Conservation (phyloP, 352 stramenopile species). For the Globisporangium cederbergense region DNA sequence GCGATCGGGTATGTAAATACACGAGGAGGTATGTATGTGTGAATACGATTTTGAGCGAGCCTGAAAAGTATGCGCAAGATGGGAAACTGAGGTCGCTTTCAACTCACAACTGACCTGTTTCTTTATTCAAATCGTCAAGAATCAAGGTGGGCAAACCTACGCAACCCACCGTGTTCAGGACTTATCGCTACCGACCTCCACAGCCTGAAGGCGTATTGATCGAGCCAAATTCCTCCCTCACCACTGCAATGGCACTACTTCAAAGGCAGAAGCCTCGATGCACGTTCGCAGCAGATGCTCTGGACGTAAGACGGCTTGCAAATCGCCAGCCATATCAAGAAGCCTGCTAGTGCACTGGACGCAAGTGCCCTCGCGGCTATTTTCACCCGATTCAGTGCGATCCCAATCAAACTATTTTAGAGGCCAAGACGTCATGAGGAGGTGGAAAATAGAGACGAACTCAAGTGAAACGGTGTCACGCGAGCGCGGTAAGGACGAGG, state of each 20-base stretch:
- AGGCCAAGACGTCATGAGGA: neutral
- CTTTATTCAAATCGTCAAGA: neutral
- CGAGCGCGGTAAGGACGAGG: neutral
- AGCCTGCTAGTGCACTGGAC: too few species aligned
- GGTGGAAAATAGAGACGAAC: neutral
- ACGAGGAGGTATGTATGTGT: neutral
- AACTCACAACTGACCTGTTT: too few species aligned
- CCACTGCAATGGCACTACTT: neutral
- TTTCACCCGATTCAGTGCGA: neutral
- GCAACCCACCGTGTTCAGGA: too few species aligned
- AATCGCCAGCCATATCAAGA: neutral
- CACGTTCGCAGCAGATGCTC: too few species aligned
- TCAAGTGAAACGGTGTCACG: conserved; percentile 2
- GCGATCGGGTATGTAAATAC: neutral
- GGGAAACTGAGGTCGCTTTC: too few species aligned
- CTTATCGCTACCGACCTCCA: too few species aligned
- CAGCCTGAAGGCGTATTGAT: too few species aligned
- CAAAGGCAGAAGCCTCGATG: neutral
- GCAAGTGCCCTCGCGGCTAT: neutral
- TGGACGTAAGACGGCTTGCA: neutral
- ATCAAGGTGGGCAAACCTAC: neutral
- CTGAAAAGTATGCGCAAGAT: too few species aligned
- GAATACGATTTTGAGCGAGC: neutral
- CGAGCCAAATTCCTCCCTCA: too few species aligned
- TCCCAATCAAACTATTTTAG: neutral